These are phyloP conservation scores for Acacia acuminata DNA, from an alignment of 306 rosid species.

Conservation along the genomic window DNA sequence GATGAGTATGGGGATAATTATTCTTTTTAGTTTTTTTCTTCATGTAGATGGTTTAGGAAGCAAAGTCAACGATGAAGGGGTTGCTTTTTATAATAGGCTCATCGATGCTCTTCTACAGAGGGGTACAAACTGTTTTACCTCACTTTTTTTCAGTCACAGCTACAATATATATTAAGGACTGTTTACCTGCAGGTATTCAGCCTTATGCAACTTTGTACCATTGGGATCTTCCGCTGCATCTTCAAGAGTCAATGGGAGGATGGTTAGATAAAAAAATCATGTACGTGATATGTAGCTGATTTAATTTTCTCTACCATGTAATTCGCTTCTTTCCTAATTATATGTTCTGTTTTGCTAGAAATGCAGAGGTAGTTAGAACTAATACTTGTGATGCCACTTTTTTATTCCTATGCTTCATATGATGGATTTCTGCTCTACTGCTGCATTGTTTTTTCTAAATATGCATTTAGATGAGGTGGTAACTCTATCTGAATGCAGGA, in stretches of 20 bases:
- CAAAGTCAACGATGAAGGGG: slow-evolving; percentile 78
- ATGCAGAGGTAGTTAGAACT: neutral
- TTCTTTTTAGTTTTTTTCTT: slow-evolving; percentile 16
- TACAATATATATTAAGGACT: slow-evolving; percentile 26
- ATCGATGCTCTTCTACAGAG: slow-evolving; percentile 84
- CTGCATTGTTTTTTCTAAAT: neutral
- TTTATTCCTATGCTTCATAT: neutral
- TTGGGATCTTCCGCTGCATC: slow-evolving; percentile 98
- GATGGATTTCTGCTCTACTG: neutral
- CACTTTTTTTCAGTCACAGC: slow-evolving; percentile 8
- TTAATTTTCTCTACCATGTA: slow-evolving; percentile 13
- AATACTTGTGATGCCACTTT: neutral
- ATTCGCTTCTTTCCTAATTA: slow-evolving; percentile 1
- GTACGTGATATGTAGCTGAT: slow-evolving; percentile 49
- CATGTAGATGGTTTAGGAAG: slow-evolving; percentile 91
- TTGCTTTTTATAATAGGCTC: slow-evolving; percentile 71
- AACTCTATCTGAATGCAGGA: neutral
- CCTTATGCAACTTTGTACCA: slow-evolving; percentile 89
- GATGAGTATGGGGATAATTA: slow-evolving; percentile 3
- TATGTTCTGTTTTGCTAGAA: neutral
- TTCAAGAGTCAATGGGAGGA: slow-evolving; percentile 81
- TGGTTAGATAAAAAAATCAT: slow-evolving; percentile 80
- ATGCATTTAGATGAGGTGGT: neutral
- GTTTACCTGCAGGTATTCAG: slow-evolving; percentile 66
- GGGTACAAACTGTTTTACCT: slow-evolving; percentile 48